Evolutionary conservation across 2,329 filamentous ascomycete genomes (phyloP).

Genomic region (Colletotrichum aenigma): DNA sequence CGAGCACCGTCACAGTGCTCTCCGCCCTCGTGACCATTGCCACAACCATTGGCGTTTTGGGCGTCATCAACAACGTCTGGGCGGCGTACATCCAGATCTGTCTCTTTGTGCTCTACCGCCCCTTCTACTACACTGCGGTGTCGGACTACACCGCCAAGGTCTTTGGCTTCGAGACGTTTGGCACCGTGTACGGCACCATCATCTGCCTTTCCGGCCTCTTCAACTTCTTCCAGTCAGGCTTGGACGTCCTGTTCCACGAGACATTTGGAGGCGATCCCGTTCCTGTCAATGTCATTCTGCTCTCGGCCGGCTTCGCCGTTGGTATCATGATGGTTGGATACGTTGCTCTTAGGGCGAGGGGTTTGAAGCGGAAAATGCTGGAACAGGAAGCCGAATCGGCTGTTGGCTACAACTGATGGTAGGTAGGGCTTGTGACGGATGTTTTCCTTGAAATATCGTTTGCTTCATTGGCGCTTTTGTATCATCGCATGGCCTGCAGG

Average conservation of each 20-base stretch:
- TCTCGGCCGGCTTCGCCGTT: slow-evolving; percentile 64
- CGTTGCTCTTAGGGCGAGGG: slow-evolving; percentile 53
- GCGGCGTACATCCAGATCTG: slow-evolving; percentile 77
- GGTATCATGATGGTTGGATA: slow-evolving; percentile 71
- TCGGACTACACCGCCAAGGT: slow-evolving; percentile 91
- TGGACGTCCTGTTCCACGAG: slow-evolving; percentile 79
- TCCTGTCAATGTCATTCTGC: slow-evolving; percentile 75
- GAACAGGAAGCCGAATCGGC: slow-evolving; percentile 20
- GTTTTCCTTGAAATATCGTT: neutral
- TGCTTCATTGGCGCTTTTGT: neutral
- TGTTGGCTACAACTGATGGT: neutral
- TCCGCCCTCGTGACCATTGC: slow-evolving; percentile 71
- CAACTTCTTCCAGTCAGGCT: slow-evolving; percentile 81
- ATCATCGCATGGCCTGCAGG: neutral
- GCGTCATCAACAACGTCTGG: slow-evolving; percentile 71
- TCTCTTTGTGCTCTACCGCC: slow-evolving; percentile 84
- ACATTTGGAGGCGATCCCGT: slow-evolving; percentile 74
- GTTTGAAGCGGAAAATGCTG: slow-evolving; percentile 32
- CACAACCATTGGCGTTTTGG: slow-evolving; percentile 77
- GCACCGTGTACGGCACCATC: slow-evolving; percentile 90
- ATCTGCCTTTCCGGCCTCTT: slow-evolving; percentile 85
- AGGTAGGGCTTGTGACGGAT: neutral
- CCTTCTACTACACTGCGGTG: slow-evolving; percentile 90
- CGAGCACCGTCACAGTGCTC: slow-evolving; percentile 74
- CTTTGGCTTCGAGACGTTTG: slow-evolving; percentile 90